Evolutionary conservation across 805 yeast genomes (phyloP).

Genomic region (Saccharomycopsis selenospora): DNA sequence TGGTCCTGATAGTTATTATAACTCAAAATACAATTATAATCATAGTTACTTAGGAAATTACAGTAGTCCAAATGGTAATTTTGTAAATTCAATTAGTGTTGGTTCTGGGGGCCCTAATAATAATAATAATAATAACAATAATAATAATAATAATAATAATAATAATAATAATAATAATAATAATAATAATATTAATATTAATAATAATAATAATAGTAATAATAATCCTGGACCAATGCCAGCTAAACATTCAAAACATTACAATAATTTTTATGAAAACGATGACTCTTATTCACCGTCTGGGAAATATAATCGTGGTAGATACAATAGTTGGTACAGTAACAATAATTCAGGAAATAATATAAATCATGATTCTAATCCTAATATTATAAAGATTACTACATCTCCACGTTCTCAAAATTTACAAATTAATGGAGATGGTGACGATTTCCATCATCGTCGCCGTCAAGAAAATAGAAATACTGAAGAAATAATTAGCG

Average conservation of each 20-base stretch:
- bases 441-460: slow-evolving; percentile 1
- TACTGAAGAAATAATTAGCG: not conserved
- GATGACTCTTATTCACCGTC: not conserved
- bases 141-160: not conserved
- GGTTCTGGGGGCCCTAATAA: too few relatives aligned
- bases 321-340: slow-evolving; percentile 7
- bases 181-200: not conserved
- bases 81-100: too few relatives aligned
- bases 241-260: not conserved
- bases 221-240: not conserved
- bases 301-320: slow-evolving; percentile 5
- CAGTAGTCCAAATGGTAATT: too few relatives aligned
- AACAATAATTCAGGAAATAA: not conserved
- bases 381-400: not conserved
- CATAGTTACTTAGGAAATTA: not conserved
- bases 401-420: not conserved
- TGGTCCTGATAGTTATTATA: slow-evolving; percentile 12
- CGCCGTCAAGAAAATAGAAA: not conserved
- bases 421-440: not conserved
- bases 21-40: slow-evolving; percentile 2
- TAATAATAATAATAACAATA: not conserved
- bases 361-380: slow-evolving; percentile 2
- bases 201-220: not conserved
- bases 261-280: not conserved
- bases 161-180: not conserved